These are phyloP conservation scores for Stagonosporopsis chrysanthemi DNA, from an alignment of 2,329 filamentous ascomycete genomes.

Conservation along the genomic window DNA sequence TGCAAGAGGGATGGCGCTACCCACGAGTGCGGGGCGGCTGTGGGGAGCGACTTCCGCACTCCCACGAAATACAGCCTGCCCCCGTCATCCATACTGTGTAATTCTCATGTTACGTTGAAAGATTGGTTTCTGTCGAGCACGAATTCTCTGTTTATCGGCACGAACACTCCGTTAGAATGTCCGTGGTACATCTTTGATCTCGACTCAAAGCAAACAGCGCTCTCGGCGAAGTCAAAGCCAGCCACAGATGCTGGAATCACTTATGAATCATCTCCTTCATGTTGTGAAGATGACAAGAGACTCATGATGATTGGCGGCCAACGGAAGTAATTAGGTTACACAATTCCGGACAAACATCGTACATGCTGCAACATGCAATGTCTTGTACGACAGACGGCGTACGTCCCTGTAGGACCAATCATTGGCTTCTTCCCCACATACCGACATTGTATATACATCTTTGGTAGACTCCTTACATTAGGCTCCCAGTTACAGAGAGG, in stretches of 20 bases:
- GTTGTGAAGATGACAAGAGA: background rate
- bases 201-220: background rate
- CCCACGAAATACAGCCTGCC: conserved; percentile 1
- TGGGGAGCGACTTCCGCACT: background rate
- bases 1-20: background rate
- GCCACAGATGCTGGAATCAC: background rate
- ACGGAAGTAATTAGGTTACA: background rate
- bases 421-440: conserved; percentile 6
- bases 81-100: background rate
- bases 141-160: background rate
- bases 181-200: background rate
- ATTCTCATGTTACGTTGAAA: background rate
- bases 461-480: background rate
- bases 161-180: background rate
- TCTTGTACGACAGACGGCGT: background rate
- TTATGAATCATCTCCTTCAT: background rate
- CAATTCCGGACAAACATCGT: background rate
- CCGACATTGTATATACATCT: background rate
- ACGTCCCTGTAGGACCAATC: background rate
- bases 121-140: background rate
- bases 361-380: background rate
- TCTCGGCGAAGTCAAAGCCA: background rate
- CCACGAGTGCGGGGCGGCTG: background rate
- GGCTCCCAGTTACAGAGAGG: background rate
- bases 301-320: background rate